phyloP scores from a whole-genome alignment of 2,329 filamentous ascomycete species.

The Hypoxylon sp. region DNA sequence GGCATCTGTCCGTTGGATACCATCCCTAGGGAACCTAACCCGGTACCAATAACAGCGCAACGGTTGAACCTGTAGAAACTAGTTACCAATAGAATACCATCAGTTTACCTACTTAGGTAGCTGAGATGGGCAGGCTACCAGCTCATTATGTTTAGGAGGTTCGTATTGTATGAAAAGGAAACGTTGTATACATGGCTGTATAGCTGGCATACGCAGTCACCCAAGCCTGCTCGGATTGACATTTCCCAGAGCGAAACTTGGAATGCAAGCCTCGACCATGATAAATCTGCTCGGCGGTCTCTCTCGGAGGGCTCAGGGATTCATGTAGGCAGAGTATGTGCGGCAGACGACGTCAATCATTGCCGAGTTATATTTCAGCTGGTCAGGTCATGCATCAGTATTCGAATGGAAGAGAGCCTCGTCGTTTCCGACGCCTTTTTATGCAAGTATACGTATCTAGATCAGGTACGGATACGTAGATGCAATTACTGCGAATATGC shows the following conservation, averaged over 20 bases:
- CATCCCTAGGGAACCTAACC: conserved; percentile 13
- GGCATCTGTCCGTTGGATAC: conserved; percentile 5
- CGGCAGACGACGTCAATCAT: no score
- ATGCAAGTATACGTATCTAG: no score
- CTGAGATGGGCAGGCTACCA: neutral
- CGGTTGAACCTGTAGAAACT: neutral
- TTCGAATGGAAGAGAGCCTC: no score
- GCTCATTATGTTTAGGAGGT: neutral
- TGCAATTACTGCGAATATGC: no score
- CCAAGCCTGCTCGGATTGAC: neutral
- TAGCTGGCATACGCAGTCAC: neutral
- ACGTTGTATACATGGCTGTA: no score
- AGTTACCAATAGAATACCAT: neutral
- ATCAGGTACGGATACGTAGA: no score
- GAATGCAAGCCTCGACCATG: conserved; percentile 6
- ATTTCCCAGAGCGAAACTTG: neutral
- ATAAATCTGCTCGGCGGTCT: neutral
- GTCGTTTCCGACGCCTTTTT: no score
- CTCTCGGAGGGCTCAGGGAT: neutral
- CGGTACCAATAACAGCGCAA: conserved; percentile 16
- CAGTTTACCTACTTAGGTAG: neutral
- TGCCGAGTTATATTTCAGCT: no score
- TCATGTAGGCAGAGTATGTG: conserved; percentile 2
- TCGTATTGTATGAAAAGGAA: neutral
- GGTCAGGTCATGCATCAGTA: no score